Evolutionary conservation across 306 rosid genomes (phyloP).

Genomic region (Pueraria montana): DNA sequence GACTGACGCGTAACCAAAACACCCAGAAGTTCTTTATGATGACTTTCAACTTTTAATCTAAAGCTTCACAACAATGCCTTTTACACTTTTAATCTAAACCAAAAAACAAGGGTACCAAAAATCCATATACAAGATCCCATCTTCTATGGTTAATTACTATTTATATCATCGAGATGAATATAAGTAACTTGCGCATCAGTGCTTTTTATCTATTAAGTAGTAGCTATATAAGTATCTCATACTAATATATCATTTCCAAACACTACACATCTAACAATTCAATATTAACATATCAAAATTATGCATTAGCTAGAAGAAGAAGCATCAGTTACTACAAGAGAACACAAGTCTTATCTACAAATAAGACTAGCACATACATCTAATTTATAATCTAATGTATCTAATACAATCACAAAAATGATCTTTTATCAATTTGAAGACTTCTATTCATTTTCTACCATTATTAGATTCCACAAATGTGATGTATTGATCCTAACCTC

Average conservation of each 20-base stretch:
- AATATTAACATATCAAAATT: neutral
- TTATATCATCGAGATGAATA: too few relatives aligned
- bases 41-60: neutral
- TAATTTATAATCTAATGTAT: neutral
- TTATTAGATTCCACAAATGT: neutral
- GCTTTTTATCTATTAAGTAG: neutral
- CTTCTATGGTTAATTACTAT: too few relatives aligned
- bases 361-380: neutral
- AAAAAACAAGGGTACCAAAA: too few relatives aligned
- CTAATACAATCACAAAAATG: neutral
- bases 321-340: neutral
- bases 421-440: neutral
- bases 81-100: too few relatives aligned
- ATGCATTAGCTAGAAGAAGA: neutral
- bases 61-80: neutral
- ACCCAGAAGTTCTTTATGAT: too few relatives aligned
- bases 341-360: neutral
- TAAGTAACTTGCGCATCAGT: too few relatives aligned
- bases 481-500: neutral
- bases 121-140: too few relatives aligned
- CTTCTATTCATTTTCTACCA: neutral
- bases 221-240: neutral
- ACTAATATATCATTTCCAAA: neutral
- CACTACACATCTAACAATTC: neutral
- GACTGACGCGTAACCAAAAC: too few relatives aligned